Evolutionary conservation across 352 stramenopile species (phyloP), one percentile per base, ranked within the genome.

Genomic region (Plasmopara muralis): DNA sequence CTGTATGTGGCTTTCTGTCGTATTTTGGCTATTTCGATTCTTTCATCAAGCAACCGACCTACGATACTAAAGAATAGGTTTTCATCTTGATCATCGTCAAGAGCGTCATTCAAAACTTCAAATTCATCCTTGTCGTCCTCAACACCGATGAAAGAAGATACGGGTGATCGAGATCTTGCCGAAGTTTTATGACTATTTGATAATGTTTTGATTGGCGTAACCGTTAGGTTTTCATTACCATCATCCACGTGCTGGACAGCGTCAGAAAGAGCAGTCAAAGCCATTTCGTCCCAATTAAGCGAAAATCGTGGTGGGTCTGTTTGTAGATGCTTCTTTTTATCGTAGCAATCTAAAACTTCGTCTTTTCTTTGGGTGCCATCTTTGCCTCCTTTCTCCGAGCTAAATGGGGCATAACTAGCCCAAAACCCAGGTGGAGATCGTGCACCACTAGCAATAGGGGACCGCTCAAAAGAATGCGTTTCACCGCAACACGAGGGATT

Each of bases 121-220:
- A 91, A 89, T 48, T 91, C 80, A 53, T 91, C 76, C 47, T 80
- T 85, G 28, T 86, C 77, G 6, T 66, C 57, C 39, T 85, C 74
- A 15, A 44, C 43, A 12, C 59, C 65, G 42, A 87, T 75, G 37
- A 72, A 70, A 1, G 66, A 75, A 34, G 40, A 59, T 14, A 41
- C 62, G 14, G 60, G 56, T 35, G 63, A 70, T 57, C 66, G 59
- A 42, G 53, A 43, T 29, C 30, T 51, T 50, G 44, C 8, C 42
- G 18, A 40, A 18, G 60, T 40, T 53, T 70, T 63, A 44, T 62
- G 40, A 42, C 42, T 31, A 54, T 68, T 46, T 40, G 53, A 46
- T 48, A 47, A 18, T 16, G 37, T 15, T 41, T n/a, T 6, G 16
- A 41, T n/a, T 6, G 34, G 57, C 51, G 48, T 63, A 28, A 47